These are phyloP conservation scores for Yamadazyma sp. DNA, from an alignment of 805 yeast species.

Conservation along the genomic window DNA sequence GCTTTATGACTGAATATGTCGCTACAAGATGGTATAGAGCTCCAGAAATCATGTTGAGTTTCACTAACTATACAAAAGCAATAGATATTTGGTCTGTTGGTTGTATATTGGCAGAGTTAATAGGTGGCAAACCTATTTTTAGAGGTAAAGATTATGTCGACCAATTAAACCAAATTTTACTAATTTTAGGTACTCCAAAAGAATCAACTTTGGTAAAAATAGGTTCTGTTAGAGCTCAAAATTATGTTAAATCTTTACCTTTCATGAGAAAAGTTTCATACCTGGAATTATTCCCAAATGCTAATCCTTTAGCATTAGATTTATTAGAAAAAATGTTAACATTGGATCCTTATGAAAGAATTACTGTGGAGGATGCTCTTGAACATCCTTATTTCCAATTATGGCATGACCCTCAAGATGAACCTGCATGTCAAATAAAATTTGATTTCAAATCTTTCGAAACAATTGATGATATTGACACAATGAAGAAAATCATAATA, in stretches of 20 bases:
- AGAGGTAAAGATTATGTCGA: slow-evolving; percentile 96
- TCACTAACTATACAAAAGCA: slow-evolving; percentile 93
- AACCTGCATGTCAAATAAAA: slow-evolving; percentile 74
- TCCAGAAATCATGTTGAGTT: slow-evolving; percentile 94
- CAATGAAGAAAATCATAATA: slow-evolving; percentile 72
- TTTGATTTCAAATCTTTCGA: slow-evolving; percentile 85
- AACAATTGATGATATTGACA: slow-evolving; percentile 71
- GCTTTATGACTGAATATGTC: slow-evolving; percentile 95
- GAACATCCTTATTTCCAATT: slow-evolving; percentile 85
- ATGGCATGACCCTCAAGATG: slow-evolving; percentile 96
- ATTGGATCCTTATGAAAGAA: slow-evolving; percentile 85
- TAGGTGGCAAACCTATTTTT: slow-evolving; percentile 89
- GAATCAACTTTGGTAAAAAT: slow-evolving; percentile 42
- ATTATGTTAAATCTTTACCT: slow-evolving; percentile 84
- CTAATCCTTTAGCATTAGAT: slow-evolving; percentile 85
- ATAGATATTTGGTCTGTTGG: slow-evolving; percentile 99
- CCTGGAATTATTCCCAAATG: slow-evolving; percentile 68
- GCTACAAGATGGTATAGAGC: slow-evolving; percentile 99
- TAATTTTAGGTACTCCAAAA: slow-evolving; percentile 89
- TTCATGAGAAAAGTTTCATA: slow-evolving; percentile 79
- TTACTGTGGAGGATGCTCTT: slow-evolving; percentile 87
- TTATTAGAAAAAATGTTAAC: slow-evolving; percentile 77
- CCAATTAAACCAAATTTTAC: slow-evolving; percentile 83
- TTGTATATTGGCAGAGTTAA: slow-evolving; percentile 89
- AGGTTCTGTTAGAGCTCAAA: slow-evolving; percentile 87